Conservation (phyloP, 2,329 filamentous ascomycete genomes). For the Lecanoromycetidae sp. region DNA sequence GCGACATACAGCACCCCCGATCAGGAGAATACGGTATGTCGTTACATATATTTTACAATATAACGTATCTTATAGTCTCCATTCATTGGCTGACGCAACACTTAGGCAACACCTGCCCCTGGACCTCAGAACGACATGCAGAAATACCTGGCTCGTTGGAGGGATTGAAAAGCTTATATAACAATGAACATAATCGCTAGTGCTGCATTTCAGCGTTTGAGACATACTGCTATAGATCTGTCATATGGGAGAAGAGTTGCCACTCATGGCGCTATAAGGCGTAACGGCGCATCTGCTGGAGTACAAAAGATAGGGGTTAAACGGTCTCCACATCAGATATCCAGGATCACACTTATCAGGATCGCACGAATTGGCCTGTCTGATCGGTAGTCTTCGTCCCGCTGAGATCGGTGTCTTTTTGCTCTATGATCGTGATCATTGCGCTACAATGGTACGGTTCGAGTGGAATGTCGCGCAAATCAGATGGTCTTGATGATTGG, state of each 20-base stretch:
- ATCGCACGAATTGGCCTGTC: too few species aligned
- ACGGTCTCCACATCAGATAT: too few species aligned
- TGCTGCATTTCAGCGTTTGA: constrained; percentile 7
- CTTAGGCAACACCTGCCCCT: constrained; percentile 42
- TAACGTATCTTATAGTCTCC: too few species aligned
- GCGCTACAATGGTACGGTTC: too few species aligned
- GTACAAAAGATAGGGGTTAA: too few species aligned
- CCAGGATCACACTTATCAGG: too few species aligned
- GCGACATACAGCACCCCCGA: constrained; percentile 41
- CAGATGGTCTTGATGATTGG: too few species aligned
- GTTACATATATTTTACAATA: neutral
- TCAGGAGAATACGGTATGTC: constrained; percentile 48
- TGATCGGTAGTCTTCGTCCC: too few species aligned
- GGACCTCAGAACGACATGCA: constrained; percentile 43
- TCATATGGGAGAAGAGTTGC: neutral
- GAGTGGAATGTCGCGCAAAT: too few species aligned
- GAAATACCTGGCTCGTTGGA: constrained; percentile 47
- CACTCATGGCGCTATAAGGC: constrained; percentile 1
- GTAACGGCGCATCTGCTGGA: too few species aligned
- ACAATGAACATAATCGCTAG: neutral
- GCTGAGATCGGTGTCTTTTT: too few species aligned
- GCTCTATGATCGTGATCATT: too few species aligned
- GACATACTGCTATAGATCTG: neutral
- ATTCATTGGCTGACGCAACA: constrained; percentile 4
- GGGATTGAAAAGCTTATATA: constrained; percentile 33